Conservation (phyloP, 1,139 yeast species). For the Candida sp. region DNA sequence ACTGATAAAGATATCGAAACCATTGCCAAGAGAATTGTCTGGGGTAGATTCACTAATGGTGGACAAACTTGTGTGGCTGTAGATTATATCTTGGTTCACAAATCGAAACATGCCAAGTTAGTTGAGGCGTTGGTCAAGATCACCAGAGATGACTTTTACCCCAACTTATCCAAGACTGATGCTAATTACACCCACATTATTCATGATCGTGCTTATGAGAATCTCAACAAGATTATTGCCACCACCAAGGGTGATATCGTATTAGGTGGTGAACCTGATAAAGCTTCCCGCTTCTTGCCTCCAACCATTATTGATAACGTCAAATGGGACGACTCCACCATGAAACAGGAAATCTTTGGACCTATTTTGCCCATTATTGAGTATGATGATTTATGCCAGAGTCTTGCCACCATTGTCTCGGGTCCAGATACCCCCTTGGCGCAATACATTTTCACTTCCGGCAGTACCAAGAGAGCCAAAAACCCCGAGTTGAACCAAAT, state of each 20-base stretch:
- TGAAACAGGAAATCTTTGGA: constrained; percentile 81
- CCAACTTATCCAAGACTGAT: constrained; percentile 20
- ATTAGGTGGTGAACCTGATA: constrained; percentile 53
- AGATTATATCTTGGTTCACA: constrained; percentile 74
- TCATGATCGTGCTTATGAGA: constrained; percentile 54
- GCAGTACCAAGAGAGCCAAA: constrained; percentile 26
- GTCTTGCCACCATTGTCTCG: constrained; percentile 44
- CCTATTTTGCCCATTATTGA: constrained; percentile 77
- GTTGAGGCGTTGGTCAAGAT: constrained; percentile 40
- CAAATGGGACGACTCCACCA: constrained; percentile 61
- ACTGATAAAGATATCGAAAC: constrained; percentile 40
- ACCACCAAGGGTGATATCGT: constrained; percentile 56
- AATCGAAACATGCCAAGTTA: constrained; percentile 52
- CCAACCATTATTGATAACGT: constrained; percentile 73
- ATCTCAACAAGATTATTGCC: constrained; percentile 45
- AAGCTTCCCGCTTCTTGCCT: constrained; percentile 50
- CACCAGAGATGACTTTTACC: constrained; percentile 43
- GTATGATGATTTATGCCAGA: constrained; percentile 46
- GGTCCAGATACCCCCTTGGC: constrained; percentile 88
- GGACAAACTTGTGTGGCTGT: constrained; percentile 94
- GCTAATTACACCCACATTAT: constrained; percentile 58
- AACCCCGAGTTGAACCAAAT: constrained; percentile 51
- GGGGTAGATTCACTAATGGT: constrained; percentile 80
- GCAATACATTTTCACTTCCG: constrained; percentile 65
- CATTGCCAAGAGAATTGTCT: constrained; percentile 65